A percentile compares a stretch with the other conserved stretches of the same genome.
phyloP scores from a whole-genome alignment of 2,329 filamentous ascomycete genomes.

The Colletotrichum sp. region DNA sequence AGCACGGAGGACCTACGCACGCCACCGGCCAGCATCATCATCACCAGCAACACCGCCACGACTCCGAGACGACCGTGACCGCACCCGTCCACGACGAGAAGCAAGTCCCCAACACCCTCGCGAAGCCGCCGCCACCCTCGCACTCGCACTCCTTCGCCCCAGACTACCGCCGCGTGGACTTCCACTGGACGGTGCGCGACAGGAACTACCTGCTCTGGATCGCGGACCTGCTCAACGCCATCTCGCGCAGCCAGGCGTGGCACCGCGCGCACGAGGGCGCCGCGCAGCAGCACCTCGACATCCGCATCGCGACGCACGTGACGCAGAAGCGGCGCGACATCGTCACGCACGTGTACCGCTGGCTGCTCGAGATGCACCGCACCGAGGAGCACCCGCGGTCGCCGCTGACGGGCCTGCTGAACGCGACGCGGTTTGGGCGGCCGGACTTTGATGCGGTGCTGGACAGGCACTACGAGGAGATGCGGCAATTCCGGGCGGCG shows the following conservation, averaged over 20 bases:
- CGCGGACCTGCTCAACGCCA: constrained; percentile 58
- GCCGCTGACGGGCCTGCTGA: constrained; percentile 58
- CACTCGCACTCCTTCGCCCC: constrained; percentile 31
- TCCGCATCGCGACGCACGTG: constrained; percentile 61
- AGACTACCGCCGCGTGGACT: constrained; percentile 57
- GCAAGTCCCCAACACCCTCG: background rate
- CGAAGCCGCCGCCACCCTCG: constrained; percentile 19
- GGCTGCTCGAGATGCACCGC: constrained; percentile 61
- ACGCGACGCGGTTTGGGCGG: constrained; percentile 58
- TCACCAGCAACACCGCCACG: constrained; percentile 17
- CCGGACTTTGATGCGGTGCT: constrained; percentile 59
- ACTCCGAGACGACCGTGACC: constrained; percentile 16
- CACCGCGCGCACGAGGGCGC: constrained; percentile 38
- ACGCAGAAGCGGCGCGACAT: constrained; percentile 59
- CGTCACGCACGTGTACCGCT: constrained; percentile 59
- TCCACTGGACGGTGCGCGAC: constrained; percentile 66
- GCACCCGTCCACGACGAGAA: background rate
- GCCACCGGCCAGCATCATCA: constrained; percentile 14
- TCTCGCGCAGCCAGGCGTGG: constrained; percentile 42
- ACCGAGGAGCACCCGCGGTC: constrained; percentile 55
- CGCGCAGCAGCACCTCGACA: constrained; percentile 46
- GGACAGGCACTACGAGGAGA: constrained; percentile 58
- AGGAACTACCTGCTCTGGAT: constrained; percentile 63
- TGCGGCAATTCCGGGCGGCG: constrained; percentile 40
- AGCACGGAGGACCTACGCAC: constrained; percentile 30